phyloP scores from a whole-genome alignment of 129 eudicot genomes.

The Helianthus tuberosus region DNA sequence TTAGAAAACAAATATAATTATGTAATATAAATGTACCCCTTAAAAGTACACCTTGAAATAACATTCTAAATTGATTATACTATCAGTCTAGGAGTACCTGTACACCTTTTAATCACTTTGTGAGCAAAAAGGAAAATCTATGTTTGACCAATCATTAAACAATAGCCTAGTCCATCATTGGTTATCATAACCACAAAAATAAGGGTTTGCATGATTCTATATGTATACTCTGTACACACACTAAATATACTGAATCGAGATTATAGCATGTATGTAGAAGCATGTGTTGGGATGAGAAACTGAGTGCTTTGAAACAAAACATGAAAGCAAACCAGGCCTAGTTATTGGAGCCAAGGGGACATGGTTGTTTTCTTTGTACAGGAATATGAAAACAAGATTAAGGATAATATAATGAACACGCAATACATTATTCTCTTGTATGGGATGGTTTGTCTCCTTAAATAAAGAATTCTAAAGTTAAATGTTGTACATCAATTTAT shows the following conservation, averaged over 20 bases:
- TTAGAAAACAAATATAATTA: too few relatives aligned
- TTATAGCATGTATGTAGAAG: not conserved
- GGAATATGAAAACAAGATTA: constrained; percentile 10
- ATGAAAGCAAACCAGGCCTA: constrained; percentile 7
- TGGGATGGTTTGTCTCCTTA: constrained; percentile 28
- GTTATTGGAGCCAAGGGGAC: constrained; percentile 22
- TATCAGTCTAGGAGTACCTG: too few relatives aligned
- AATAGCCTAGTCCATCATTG: too few relatives aligned
- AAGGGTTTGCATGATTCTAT: too few relatives aligned
- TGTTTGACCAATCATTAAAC: not conserved
- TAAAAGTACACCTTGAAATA: constrained; percentile 1
- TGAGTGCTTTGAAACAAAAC: constrained; percentile 12
- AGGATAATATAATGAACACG: constrained; percentile 12
- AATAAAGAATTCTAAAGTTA: not conserved
- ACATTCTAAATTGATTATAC: constrained; percentile 9
- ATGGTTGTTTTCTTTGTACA: constrained; percentile 25
- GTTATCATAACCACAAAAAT: too few relatives aligned
- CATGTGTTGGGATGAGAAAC: constrained; percentile 18
- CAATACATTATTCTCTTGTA: constrained; percentile 2
- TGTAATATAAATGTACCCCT: not conserved
- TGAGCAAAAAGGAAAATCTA: not conserved
- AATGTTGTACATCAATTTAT: not conserved
- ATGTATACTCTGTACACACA: not conserved
- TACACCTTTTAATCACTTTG: not conserved
- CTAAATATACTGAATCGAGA: not conserved